phyloP scores from a whole-genome alignment of 31 red algal species.

The Endocladia muricata region DNA sequence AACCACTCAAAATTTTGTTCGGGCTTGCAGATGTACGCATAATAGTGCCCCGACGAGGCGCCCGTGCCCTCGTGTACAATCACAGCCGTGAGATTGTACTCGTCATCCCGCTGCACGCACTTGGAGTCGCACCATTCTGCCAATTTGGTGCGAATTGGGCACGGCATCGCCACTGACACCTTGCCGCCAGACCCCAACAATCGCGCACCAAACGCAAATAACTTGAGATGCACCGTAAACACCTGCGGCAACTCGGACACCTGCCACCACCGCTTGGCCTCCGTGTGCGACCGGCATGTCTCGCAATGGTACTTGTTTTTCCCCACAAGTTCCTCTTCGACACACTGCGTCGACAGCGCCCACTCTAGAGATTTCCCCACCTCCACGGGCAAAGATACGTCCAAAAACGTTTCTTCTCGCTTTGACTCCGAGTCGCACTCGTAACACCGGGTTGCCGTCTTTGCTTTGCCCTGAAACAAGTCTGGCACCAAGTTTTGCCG shows the following conservation, averaged over 20 bases:
- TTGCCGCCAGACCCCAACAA: constrained; percentile 46
- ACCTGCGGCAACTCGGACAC: constrained; percentile 71
- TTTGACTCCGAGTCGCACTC: constrained; percentile 63
- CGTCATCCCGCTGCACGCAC: constrained; percentile 35
- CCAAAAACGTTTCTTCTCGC: constrained; percentile 70
- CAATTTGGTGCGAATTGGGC: constrained; percentile 69
- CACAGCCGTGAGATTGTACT: constrained; percentile 68
- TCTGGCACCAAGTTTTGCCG: constrained; percentile 27
- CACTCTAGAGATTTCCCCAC: constrained; percentile 56
- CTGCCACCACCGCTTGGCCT: constrained; percentile 87
- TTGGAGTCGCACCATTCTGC: constrained; percentile 53
- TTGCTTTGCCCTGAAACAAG: constrained; percentile 74
- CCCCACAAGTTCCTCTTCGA: constrained; percentile 55
- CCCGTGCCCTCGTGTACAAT: constrained; percentile 86
- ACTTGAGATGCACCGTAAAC: constrained; percentile 87
- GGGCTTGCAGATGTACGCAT: constrained; percentile 64
- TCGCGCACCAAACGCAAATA: constrained; percentile 66
- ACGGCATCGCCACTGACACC: constrained; percentile 76
- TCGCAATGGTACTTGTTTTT: constrained; percentile 84
- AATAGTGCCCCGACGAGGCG: constrained; percentile 85
- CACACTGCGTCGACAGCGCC: constrained; percentile 64
- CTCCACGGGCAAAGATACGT: constrained; percentile 83
- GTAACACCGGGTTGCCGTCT: constrained; percentile 82
- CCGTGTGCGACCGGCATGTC: constrained; percentile 75
- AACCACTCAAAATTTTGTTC: constrained; percentile 52